A percentile compares a stretch with the other conserved stretches of the same genome.
Evolutionary conservation across 176 grass and related monocot species (phyloP).

Genomic region (Puya raimondii): DNA sequence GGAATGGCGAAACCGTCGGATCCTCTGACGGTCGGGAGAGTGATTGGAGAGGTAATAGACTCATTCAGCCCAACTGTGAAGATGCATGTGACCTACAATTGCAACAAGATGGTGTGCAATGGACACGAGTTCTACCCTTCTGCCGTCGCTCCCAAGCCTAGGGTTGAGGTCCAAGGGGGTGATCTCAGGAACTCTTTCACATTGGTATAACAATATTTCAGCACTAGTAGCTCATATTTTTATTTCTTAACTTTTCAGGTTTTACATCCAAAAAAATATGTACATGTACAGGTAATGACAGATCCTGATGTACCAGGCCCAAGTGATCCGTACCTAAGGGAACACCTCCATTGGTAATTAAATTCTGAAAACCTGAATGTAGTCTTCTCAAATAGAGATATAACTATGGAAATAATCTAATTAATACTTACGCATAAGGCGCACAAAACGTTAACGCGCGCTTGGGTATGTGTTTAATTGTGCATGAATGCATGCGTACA

Average conservation of each 20-base stretch:
- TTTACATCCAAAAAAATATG: neutral
- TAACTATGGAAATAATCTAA: too few relatives aligned
- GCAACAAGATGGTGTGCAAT: slow-evolving; percentile 81
- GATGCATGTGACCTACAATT: slow-evolving; percentile 67
- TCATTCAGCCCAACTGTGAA: slow-evolving; percentile 66
- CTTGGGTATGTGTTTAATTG: too few relatives aligned
- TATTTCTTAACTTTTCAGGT: neutral
- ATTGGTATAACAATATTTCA: slow-evolving; percentile 45
- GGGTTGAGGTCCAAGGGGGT: slow-evolving; percentile 68
- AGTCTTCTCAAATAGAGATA: neutral
- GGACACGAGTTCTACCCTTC: slow-evolving; percentile 91
- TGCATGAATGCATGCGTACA: too few relatives aligned
- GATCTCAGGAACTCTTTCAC: slow-evolving; percentile 91
- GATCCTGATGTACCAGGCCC: slow-evolving; percentile 93
- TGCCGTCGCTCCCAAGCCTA: slow-evolving; percentile 45
- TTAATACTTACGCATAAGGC: too few relatives aligned
- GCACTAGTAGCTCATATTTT: neutral
- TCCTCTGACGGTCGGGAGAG: slow-evolving; percentile 68
- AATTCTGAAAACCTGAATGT: neutral
- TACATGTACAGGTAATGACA: slow-evolving; percentile 63
- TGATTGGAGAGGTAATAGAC: slow-evolving; percentile 94
- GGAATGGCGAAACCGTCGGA: slow-evolving; percentile 64
- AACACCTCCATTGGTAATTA: slow-evolving; percentile 95
- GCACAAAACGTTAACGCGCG: too few relatives aligned
- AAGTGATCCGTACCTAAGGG: slow-evolving; percentile 85